Evolutionary conservation across 2,329 filamentous ascomycete genomes (phyloP).

Genomic region (Stromatinia cepivora): DNA sequence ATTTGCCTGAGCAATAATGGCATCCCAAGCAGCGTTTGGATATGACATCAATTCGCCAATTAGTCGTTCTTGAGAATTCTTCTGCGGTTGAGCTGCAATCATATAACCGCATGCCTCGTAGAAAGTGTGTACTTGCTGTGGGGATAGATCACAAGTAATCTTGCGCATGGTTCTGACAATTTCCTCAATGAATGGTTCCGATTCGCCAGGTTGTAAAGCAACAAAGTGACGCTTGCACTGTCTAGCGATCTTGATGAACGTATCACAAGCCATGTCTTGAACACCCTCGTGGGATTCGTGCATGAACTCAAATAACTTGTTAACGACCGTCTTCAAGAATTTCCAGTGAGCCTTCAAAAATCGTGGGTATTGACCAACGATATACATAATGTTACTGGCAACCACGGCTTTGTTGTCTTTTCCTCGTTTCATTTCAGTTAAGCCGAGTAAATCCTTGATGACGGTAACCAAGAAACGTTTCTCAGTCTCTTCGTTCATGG

Average conservation of each 20-base stretch:
- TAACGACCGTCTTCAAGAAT: constrained; percentile 98
- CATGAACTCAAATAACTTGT: constrained; percentile 99
- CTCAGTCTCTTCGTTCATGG: constrained; percentile 99
- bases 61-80: constrained; percentile 86
- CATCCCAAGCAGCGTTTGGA: constrained; percentile 92
- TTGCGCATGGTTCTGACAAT: constrained; percentile 94
- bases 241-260: constrained; percentile 99
- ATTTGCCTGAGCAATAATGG: constrained; percentile 86
- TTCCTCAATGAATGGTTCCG: constrained; percentile 96
- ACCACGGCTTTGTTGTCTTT: constrained; percentile 99
- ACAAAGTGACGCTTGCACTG: constrained; percentile 98
- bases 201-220: constrained; percentile 89
- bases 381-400: constrained; percentile 99
- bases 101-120: constrained; percentile 99
- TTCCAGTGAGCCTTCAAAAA: constrained; percentile 99
- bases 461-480: constrained; percentile 98
- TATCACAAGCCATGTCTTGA: constrained; percentile 99
- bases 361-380: constrained; percentile 96
- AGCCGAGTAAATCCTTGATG: constrained; percentile 93
- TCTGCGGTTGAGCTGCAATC: constrained; percentile 97
- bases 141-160: constrained; percentile 91
- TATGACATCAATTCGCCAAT: constrained; percentile 90
- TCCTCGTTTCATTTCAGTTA: constrained; percentile 98
- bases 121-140: constrained; percentile 97
- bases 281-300: constrained; percentile 99